These are phyloP conservation scores for Iris pallida DNA, from an alignment of 116 monocot species.

Conservation along the genomic window DNA sequence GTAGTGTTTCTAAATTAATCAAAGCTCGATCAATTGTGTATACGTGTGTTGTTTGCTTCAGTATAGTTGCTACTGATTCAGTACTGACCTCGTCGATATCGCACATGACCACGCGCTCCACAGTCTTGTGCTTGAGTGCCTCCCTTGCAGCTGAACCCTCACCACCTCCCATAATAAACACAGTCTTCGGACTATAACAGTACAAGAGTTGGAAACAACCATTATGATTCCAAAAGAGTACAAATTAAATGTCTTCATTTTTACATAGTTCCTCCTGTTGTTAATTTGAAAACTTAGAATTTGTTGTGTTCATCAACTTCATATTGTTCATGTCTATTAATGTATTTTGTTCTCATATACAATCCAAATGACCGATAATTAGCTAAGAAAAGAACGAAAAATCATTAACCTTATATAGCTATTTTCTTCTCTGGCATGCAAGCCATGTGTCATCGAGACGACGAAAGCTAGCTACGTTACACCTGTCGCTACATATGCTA, in stretches of 20 bases:
- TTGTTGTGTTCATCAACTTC: neutral
- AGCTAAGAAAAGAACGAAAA: no score
- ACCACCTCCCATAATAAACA: constrained; percentile 68
- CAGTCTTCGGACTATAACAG: constrained; percentile 41
- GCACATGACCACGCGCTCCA: constrained; percentile 50
- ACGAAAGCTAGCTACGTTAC: no score
- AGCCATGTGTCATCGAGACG: no score
- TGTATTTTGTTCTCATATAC: no score
- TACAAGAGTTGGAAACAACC: neutral
- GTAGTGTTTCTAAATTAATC: no score
- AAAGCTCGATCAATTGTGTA: no score
- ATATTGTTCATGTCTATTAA: no score
- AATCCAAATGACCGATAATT: no score
- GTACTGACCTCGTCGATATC: constrained; percentile 55
- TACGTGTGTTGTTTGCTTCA: no score
- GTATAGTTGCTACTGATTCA: neutral
- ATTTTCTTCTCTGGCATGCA: no score
- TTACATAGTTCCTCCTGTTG: neutral
- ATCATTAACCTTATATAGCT: no score
- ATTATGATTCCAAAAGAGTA: neutral
- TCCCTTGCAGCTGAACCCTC: constrained; percentile 65
- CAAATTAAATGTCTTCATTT: neutral
- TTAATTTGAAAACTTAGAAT: neutral
- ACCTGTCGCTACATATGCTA: no score
- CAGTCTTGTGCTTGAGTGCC: constrained; percentile 46